Conservation (phyloP, 2,329 filamentous ascomycete species). For the Aspergillus fumigatus region DNA sequence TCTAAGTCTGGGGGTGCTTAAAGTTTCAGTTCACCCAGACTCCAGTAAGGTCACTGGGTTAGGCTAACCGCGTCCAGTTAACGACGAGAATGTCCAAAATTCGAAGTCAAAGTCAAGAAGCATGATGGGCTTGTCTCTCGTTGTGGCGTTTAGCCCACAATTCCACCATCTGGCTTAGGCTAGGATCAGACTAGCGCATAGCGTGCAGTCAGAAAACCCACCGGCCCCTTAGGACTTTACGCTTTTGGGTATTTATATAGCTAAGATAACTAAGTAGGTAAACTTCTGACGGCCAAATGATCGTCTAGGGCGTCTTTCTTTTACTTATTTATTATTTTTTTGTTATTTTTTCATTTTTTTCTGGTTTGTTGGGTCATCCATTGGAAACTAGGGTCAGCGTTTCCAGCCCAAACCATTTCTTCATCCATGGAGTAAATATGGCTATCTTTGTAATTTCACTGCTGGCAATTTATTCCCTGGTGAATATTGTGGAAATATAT, state of each 20-base stretch:
- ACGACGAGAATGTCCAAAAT: neutral
- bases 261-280: neutral
- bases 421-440: neutral
- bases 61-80: neutral
- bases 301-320: slow-evolving; percentile 8
- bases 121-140: slow-evolving; percentile 12
- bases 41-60: neutral
- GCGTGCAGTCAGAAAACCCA: slow-evolving; percentile 17
- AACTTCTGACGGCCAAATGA: slow-evolving; percentile 16
- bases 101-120: neutral
- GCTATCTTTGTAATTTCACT: neutral
- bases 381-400: slow-evolving; percentile 3
- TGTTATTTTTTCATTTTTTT: neutral
- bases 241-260: neutral
- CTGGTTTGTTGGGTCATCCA: slow-evolving; percentile 3
- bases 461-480: neutral
- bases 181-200: slow-evolving; percentile 3
- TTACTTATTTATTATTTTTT: neutral
- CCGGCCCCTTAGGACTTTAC: slow-evolving; percentile 8
- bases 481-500: neutral
- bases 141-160: slow-evolving; percentile 22
- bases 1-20: neutral
- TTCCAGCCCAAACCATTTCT: slow-evolving; percentile 1
- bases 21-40: neutral
- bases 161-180: neutral